phyloP scores from a whole-genome alignment of 208 protist genomes.

The Borovskyia barvae region DNA sequence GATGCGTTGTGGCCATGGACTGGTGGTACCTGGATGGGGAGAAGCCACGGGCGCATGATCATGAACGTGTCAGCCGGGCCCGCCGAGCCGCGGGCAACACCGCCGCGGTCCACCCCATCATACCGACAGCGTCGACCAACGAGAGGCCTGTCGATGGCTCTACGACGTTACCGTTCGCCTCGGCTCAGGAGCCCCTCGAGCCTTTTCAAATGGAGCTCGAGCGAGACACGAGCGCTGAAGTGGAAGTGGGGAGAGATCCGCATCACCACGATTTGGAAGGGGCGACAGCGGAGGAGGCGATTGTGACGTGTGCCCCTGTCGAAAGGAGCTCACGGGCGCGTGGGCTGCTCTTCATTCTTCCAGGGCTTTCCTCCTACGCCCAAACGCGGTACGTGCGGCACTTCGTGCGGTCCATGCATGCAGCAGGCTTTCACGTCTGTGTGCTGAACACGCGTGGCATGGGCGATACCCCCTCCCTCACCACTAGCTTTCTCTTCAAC shows the following conservation, averaged over 20 bases:
- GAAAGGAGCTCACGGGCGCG: background rate
- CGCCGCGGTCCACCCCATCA: background rate
- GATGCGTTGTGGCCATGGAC: conserved; percentile 34
- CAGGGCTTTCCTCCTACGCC: conserved; percentile 40
- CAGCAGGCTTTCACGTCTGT: conserved; percentile 35
- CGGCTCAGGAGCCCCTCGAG: background rate
- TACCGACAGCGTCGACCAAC: too few relatives aligned
- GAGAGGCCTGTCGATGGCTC: too few relatives aligned
- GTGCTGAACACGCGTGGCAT: conserved; percentile 59
- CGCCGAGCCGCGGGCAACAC: background rate
- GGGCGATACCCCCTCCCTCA: conserved; percentile 37
- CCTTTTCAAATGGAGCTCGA: too few relatives aligned
- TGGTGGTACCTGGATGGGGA: conserved; percentile 32
- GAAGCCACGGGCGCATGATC: conserved; percentile 8
- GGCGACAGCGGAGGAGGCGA: background rate
- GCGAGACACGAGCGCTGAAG: background rate
- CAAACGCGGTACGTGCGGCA: conserved; percentile 46
- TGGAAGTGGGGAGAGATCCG: too few relatives aligned
- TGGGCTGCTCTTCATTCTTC: conserved; percentile 52
- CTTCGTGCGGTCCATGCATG: conserved; percentile 25
- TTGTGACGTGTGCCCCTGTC: background rate
- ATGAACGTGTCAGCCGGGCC: conserved; percentile 1
- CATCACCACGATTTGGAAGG: too few relatives aligned
- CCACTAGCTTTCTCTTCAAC: conserved; percentile 41
- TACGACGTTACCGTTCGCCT: background rate